Conservation (phyloP, 2,329 filamentous ascomycete genomes). For the Monosporascus sp. region DNA sequence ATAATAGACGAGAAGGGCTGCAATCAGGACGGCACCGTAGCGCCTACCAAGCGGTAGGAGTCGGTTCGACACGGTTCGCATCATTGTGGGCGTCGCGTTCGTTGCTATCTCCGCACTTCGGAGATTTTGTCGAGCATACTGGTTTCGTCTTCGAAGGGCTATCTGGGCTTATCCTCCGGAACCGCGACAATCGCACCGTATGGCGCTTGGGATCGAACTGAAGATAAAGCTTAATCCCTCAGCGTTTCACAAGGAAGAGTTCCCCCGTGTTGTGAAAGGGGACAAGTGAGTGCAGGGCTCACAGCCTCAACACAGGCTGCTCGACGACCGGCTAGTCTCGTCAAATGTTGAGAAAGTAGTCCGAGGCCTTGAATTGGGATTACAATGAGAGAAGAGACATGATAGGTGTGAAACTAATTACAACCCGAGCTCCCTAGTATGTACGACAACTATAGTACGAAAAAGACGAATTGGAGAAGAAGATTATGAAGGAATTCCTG, state of each 20-base stretch:
- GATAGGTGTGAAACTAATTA: neutral
- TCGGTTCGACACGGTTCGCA: constrained; percentile 23
- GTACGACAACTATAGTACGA: neutral
- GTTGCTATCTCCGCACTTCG: constrained; percentile 19
- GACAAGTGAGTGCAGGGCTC: neutral
- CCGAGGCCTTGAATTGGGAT: neutral
- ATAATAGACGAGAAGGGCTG: constrained; percentile 26
- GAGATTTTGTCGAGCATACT: constrained; percentile 20
- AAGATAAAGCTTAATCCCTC: neutral
- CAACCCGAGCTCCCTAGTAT: neutral
- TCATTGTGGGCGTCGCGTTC: constrained; percentile 12
- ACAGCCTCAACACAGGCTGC: neutral
- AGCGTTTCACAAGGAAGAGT: neutral
- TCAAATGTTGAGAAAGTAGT: neutral
- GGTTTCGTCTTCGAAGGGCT: constrained; percentile 3
- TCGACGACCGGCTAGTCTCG: neutral
- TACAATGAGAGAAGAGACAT: neutral
- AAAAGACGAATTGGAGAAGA: no score
- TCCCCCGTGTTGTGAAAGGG: neutral
- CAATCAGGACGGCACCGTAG: constrained; percentile 25
- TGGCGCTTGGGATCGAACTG: neutral
- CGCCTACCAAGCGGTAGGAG: constrained; percentile 23
- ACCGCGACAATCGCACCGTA: neutral
- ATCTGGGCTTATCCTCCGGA: neutral
- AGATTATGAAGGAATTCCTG: no score